These are phyloP conservation scores for Moesziomyces sp. DNA, from an alignment of 1,284 basidiomycete genomes.

Conservation along the genomic window DNA sequence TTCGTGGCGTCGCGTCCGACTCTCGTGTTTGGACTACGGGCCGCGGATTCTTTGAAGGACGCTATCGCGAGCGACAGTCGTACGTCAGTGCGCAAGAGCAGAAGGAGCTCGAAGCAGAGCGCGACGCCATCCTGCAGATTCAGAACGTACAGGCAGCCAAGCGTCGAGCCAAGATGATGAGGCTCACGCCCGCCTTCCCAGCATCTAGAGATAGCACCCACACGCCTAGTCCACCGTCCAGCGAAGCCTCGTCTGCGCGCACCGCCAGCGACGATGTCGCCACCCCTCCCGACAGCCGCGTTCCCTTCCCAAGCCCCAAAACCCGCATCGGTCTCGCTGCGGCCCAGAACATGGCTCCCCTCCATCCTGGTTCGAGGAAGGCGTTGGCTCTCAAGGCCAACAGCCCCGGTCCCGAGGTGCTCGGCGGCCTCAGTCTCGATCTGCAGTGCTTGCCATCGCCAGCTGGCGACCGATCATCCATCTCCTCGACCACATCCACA, in stretches of 20 bases:
- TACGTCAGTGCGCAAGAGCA: slow-evolving; percentile 30
- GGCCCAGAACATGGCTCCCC: slow-evolving; percentile 13
- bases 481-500: slow-evolving; percentile 41
- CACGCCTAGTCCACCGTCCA: slow-evolving; percentile 46
- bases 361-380: slow-evolving; percentile 54
- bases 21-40: slow-evolving; percentile 40
- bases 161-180: slow-evolving; percentile 53
- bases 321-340: slow-evolving; percentile 17
- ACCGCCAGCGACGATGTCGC: slow-evolving; percentile 35
- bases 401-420: slow-evolving; percentile 49
- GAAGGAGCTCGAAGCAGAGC: slow-evolving; percentile 35
- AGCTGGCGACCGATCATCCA: slow-evolving; percentile 32
- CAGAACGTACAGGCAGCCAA: slow-evolving; percentile 50
- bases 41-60: slow-evolving; percentile 30
- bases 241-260: slow-evolving; percentile 30
- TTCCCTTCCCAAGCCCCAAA: slow-evolving; percentile 47
- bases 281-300: slow-evolving; percentile 28
- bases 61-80: slow-evolving; percentile 33
- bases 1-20: slow-evolving; percentile 45
- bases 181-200: slow-evolving; percentile 54
- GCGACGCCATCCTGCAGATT: slow-evolving; percentile 40
- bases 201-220: slow-evolving; percentile 15
- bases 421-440: slow-evolving; percentile 57
- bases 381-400: slow-evolving; percentile 53
- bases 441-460: slow-evolving; percentile 56